Percentiles rank a stretch among this genome's conserved stretches.
Evolutionary conservation across 371 early-diverging fungal genomes (phyloP).

Genomic region (Mortierella sp.): DNA sequence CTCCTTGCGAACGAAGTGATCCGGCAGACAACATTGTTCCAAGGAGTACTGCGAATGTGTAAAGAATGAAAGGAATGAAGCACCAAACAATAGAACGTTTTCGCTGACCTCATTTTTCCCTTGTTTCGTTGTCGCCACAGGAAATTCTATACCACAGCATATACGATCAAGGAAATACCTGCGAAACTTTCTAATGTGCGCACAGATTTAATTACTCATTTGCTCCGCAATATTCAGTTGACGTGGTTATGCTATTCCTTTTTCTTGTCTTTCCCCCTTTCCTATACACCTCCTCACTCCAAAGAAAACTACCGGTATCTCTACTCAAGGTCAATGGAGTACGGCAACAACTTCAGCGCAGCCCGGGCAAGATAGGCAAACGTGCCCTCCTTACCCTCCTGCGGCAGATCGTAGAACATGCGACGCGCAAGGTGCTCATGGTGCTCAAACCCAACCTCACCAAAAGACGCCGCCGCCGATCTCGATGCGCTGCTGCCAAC

Average conservation of each 20-base stretch:
- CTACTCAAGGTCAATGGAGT: constrained; percentile 54
- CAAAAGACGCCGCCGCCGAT: background rate
- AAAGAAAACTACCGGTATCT: background rate
- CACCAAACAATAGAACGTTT: too few species aligned
- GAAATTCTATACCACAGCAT: too few species aligned
- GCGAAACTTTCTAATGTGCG: too few species aligned
- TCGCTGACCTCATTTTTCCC: too few species aligned
- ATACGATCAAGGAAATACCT: too few species aligned
- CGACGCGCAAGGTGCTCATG: constrained; percentile 76
- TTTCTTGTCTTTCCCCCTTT: background rate
- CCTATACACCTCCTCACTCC: background rate
- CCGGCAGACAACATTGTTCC: too few species aligned
- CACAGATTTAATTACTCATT: background rate
- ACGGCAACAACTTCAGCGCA: constrained; percentile 43
- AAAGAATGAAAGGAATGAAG: too few species aligned
- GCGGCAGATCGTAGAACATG: constrained; percentile 86
- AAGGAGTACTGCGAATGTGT: too few species aligned
- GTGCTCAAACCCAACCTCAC: constrained; percentile 65
- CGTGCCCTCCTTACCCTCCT: constrained; percentile 77
- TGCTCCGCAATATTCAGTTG: background rate
- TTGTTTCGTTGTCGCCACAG: too few species aligned
- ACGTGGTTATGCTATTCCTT: background rate
- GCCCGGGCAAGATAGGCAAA: constrained; percentile 72
- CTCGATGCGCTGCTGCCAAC: background rate
- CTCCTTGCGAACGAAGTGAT: too few species aligned